Evolutionary conservation across 2,329 filamentous ascomycete genomes (phyloP).

Genomic region (Talaromyces sp.): DNA sequence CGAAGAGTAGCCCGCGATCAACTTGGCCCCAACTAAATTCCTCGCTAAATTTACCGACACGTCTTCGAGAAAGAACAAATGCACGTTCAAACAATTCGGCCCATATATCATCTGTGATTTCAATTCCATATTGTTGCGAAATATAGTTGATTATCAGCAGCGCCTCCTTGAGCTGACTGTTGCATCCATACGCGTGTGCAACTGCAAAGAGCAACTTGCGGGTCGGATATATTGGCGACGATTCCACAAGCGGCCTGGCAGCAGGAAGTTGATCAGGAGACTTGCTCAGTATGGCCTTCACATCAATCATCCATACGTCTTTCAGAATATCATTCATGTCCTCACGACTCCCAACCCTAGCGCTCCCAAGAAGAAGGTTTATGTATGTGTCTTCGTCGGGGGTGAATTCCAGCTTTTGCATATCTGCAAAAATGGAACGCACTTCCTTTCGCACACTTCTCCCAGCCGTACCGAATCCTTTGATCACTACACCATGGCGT

Average conservation of each 20-base stretch:
- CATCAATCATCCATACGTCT: conserved; percentile 55
- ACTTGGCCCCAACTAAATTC: conserved; percentile 33
- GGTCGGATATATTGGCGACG: conserved; percentile 59
- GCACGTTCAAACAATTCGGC: conserved; percentile 65
- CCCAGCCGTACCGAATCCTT: conserved; percentile 30
- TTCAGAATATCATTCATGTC: conserved; percentile 49
- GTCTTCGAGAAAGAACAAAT: conserved; percentile 53
- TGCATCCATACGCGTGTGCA: conserved; percentile 66
- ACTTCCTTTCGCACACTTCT: conserved; percentile 36
- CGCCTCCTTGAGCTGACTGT: conserved; percentile 59
- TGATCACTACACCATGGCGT: conserved; percentile 24
- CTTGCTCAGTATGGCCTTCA: conserved; percentile 40
- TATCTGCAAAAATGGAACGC: conserved; percentile 45
- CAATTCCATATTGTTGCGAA: conserved; percentile 57
- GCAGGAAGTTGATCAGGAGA: conserved; percentile 28
- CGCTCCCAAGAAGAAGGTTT: conserved; percentile 52
- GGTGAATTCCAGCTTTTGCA: conserved; percentile 44
- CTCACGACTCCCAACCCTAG: conserved; percentile 50
- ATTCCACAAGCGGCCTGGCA: conserved; percentile 41
- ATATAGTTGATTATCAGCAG: conserved; percentile 61
- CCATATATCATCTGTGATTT: conserved; percentile 61
- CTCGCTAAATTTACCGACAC: conserved; percentile 34
- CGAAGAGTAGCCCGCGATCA: conserved; percentile 44
- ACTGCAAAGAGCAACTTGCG: conserved; percentile 59
- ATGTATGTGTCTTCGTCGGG: conserved; percentile 54